A percentile compares a stretch with the other conserved stretches of the same genome.
These are phyloP conservation scores for Davidsoniella virescens DNA, from an alignment of 2,329 filamentous ascomycete species.

Conservation along the genomic window DNA sequence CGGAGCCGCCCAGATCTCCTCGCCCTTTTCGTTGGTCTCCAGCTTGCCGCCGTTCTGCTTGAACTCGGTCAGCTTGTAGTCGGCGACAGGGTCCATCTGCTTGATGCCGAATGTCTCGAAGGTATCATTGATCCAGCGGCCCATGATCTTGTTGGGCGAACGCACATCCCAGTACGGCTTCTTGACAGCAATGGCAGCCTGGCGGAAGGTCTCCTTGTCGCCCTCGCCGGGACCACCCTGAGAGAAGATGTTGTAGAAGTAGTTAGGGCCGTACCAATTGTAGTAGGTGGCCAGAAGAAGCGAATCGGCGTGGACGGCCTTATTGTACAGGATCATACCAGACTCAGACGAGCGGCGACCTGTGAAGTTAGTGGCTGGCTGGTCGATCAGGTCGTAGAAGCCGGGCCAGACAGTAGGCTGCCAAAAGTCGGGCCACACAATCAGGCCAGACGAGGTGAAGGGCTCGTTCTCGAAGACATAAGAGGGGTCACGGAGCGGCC, in stretches of 20 bases:
- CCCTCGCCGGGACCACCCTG: constrained; percentile 28
- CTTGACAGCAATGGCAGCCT: constrained; percentile 26
- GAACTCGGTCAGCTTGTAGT: constrained; percentile 16
- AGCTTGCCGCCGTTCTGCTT: constrained; percentile 11
- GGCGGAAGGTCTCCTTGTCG: constrained; percentile 33
- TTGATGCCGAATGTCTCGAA: constrained; percentile 18
- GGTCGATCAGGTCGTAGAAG: constrained; percentile 28
- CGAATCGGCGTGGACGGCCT: constrained; percentile 28
- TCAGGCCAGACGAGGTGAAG: constrained; percentile 33
- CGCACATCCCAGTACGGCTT: constrained; percentile 25
- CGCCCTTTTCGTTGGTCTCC: constrained; percentile 12
- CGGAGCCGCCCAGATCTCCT: constrained; percentile 14
- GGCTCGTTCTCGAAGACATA: constrained; percentile 33
- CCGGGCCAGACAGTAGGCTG: constrained; percentile 24
- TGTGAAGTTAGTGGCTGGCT: constrained; percentile 19
- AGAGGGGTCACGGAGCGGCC: constrained; percentile 26
- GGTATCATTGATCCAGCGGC: constrained; percentile 18
- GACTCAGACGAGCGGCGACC: constrained; percentile 27
- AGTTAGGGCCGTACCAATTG: constrained; percentile 35
- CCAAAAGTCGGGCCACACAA: constrained; percentile 43
- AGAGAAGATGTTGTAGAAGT: constrained; percentile 32
- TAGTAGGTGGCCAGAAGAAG: constrained; percentile 36
- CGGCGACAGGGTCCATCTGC: constrained; percentile 20
- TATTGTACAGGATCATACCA: constrained; percentile 32
- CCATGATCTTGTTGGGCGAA: constrained; percentile 19